phyloP scores from a whole-genome alignment of 2,329 filamentous ascomycete genomes.

The Colletotrichum truncatum region DNA sequence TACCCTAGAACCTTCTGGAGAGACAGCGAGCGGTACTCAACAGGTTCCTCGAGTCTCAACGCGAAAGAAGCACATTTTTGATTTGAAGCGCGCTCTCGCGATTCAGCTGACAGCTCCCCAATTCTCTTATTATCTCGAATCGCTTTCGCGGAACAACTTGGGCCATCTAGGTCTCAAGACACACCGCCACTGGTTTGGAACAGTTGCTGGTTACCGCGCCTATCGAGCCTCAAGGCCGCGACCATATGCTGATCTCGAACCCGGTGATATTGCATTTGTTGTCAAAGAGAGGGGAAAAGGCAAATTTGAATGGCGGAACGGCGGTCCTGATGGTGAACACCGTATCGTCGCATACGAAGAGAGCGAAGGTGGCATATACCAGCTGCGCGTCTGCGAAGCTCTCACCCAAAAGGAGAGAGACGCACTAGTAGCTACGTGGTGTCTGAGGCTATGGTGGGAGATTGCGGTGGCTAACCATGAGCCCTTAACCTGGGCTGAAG shows the following conservation, averaged over 20 bases:
- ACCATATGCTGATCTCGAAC: conserved; percentile 30
- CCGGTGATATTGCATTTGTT: conserved; percentile 37
- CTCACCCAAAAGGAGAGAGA: conserved; percentile 40
- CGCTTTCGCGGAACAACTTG: conserved; percentile 38
- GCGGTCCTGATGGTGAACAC: conserved; percentile 8
- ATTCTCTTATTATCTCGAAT: conserved; percentile 44
- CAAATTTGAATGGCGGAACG: conserved; percentile 43
- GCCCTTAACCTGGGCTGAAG: conserved; percentile 13
- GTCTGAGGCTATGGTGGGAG: conserved; percentile 45
- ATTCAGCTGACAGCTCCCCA: conserved; percentile 34
- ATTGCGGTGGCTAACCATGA: conserved; percentile 31
- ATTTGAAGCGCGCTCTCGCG: conserved; percentile 42
- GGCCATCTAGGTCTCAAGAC: conserved; percentile 40
- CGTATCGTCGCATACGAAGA: conserved; percentile 43
- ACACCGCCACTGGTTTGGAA: conserved; percentile 35
- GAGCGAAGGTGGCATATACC: conserved; percentile 36
- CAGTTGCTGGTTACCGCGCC: conserved; percentile 37
- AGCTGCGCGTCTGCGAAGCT: conserved; percentile 41
- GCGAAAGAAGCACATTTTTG: conserved; percentile 44
- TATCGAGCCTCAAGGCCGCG: conserved; percentile 11
- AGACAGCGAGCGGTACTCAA: no score
- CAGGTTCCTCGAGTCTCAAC: conserved; percentile 36
- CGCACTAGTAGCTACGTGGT: conserved; percentile 45
- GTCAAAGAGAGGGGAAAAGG: conserved; percentile 34
- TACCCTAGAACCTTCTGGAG: conserved; percentile 7